These are phyloP conservation scores for Leishmania gerbilli DNA, from an alignment of 208 protist genomes.

Conservation along the genomic window DNA sequence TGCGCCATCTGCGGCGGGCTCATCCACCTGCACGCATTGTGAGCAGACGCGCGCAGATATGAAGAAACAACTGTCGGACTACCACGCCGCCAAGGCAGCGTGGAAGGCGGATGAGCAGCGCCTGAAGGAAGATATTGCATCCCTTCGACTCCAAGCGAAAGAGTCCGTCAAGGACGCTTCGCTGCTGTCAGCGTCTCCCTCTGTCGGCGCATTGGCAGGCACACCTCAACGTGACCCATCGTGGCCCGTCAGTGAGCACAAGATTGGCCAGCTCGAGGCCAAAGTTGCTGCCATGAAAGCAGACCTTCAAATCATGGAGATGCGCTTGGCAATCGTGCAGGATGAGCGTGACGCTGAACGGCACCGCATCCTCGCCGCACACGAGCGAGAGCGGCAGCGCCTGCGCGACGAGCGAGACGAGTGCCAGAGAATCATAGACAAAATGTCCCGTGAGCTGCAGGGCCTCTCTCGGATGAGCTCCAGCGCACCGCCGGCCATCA, in stretches of 20 bases:
- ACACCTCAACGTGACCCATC: background rate
- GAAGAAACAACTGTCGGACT: slow-evolving; percentile 17
- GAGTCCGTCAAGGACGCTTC: background rate
- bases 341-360: slow-evolving; percentile 51
- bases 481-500: slow-evolving; percentile 20
- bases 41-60: slow-evolving; percentile 19
- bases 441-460: slow-evolving; percentile 58
- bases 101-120: slow-evolving; percentile 33
- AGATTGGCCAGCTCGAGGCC: slow-evolving; percentile 42
- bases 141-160: slow-evolving; percentile 15
- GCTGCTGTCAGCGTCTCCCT: background rate
- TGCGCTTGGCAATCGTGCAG: slow-evolving; percentile 40
- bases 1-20: background rate
- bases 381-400: slow-evolving; percentile 46
- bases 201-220: background rate
- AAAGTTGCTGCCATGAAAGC: slow-evolving; percentile 37
- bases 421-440: slow-evolving; percentile 52
- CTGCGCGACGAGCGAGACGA: slow-evolving; percentile 53
- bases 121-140: slow-evolving; percentile 19
- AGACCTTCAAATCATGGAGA: slow-evolving; percentile 56
- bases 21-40: slow-evolving; percentile 6
- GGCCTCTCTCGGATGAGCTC: slow-evolving; percentile 29
- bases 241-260: slow-evolving; percentile 19
- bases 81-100: slow-evolving; percentile 5
- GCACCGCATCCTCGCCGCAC: slow-evolving; percentile 43